These are phyloP conservation scores for Zymoseptoria tritici DNA, from an alignment of 2,329 filamentous ascomycete genomes.

Conservation along the genomic window DNA sequence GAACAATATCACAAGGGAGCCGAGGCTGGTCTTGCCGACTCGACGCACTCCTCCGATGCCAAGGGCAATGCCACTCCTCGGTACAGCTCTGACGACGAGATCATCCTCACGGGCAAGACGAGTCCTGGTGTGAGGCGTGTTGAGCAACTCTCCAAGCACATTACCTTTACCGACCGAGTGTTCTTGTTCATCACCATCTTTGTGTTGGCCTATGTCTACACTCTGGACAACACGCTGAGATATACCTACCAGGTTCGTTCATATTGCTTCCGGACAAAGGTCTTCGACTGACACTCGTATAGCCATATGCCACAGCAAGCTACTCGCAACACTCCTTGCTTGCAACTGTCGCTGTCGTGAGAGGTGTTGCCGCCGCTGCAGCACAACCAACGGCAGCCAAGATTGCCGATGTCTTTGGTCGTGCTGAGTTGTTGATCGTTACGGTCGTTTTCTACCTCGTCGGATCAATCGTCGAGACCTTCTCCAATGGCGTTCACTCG, in stretches of 20 bases:
- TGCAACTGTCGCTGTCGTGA: constrained; percentile 52
- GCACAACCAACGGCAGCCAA: constrained; percentile 50
- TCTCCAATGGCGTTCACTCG: constrained; percentile 45
- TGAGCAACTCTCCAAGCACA: constrained; percentile 48
- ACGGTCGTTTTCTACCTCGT: constrained; percentile 51
- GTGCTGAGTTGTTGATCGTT: constrained; percentile 50
- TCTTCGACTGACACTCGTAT: neutral
- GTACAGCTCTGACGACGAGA: neutral
- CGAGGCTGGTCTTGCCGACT: neutral
- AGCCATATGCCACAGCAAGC: constrained; percentile 48
- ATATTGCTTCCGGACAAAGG: neutral
- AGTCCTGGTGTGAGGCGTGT: constrained; percentile 52
- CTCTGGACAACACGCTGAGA: constrained; percentile 52
- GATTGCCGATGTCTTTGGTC: constrained; percentile 52
- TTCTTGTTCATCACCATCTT: constrained; percentile 56
- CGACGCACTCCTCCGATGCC: neutral
- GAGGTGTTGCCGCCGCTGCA: constrained; percentile 53
- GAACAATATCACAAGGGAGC: neutral
- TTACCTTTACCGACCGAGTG: constrained; percentile 47
- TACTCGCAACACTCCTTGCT: constrained; percentile 50
- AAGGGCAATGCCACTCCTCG: neutral
- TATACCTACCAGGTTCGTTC: constrained; percentile 42
- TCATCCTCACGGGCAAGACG: constrained; percentile 1
- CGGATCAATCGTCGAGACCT: constrained; percentile 49
- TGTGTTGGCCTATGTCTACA: constrained; percentile 57